Base-by-base conservation (phyloP, 164 flowering plant genomes). In the Umbilicus rupestris region DNA sequence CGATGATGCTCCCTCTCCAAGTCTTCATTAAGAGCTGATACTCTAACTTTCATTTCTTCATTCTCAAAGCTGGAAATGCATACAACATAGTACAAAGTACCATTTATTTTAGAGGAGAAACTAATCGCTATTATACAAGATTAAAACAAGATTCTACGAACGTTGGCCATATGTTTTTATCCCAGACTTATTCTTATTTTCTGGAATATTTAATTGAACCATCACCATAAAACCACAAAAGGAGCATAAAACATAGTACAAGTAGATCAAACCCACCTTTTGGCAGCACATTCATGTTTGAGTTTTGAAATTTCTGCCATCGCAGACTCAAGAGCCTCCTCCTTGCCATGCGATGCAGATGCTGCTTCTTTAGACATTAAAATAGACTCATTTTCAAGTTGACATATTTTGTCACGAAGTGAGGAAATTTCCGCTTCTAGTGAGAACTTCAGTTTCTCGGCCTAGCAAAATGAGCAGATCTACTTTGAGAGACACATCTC, bases 1-100 rank as follows among this genome's bases (percentile, higher is more conserved):
- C 81, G 79, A 64, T 82, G 80, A 66, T 85, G 95, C 73, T 87
- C 90, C 67, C 70, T 80, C 75, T 84, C 95, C 79, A 92, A 71
- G 72, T 88, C 88, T 52, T 91, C 89, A 70, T 82, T 88, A 73
- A 91, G 58, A 31, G 78, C 71, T 75, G 87, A 72, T 17, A 87
- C 70, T 68, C 83, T 85, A 70, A 82, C 72, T 73, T 87, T 95
- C 84, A 89, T 41, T 12, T 68, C 72, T 39, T 37, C 65, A 63
- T 82, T 73, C 76, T 82, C 82, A 67, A 87, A 84, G 63, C 96
- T 91, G 64, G 26, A 55, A 8, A 71, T n/a, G 65, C 52, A 70
- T 47, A 50, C n/a, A 29, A 16, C 15, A 64, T 19, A 69, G 74
- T 16, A 69, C 68, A 22, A 69, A 69, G 39, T 12, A 60, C 29